These are phyloP conservation scores for Coriaria nepalensis DNA, from an alignment of 306 rosid species.

Conservation along the genomic window DNA sequence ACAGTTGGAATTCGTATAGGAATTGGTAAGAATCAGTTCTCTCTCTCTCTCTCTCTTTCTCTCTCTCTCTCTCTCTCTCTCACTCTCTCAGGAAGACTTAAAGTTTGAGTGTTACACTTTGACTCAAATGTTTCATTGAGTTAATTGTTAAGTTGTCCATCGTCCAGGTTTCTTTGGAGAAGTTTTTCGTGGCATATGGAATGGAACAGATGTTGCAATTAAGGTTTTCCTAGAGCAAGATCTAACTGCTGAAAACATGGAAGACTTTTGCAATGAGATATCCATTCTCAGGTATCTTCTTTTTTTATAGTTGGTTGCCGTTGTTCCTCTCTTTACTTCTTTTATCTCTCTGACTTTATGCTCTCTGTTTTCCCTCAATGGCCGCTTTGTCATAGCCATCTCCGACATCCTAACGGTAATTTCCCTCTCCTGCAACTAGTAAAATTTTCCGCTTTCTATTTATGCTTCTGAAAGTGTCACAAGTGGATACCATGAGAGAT, in stretches of 20 bases:
- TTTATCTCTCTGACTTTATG: constrained; percentile 23
- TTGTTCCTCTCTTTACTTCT: constrained; percentile 1
- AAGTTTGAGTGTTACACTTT: no score
- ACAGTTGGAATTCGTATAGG: constrained; percentile 95
- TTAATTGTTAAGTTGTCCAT: no score
- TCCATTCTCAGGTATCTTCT: constrained; percentile 69
- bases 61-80: no score
- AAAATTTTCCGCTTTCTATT: constrained; percentile 10
- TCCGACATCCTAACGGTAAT: constrained; percentile 97
- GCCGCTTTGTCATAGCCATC: constrained; percentile 52
- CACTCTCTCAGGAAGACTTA: no score
- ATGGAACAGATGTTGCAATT: constrained; percentile 94
- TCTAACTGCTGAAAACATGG: constrained; percentile 90
- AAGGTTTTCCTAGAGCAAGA: constrained; percentile 96
- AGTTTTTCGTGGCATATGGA: constrained; percentile 93
- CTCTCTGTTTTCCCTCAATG: constrained; percentile 11
- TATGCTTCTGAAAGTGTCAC: not conserved
- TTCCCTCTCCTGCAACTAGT: constrained; percentile 3
- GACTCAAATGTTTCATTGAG: no score
- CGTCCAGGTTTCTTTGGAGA: constrained; percentile 87
- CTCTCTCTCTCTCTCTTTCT: not conserved
- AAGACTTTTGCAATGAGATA: constrained; percentile 96
- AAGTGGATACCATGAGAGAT: no score
- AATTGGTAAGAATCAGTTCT: constrained; percentile 49
- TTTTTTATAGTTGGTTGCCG: not conserved